Percentiles rank a stretch among this genome's conserved stretches.
phyloP scores from a whole-genome alignment of 2,329 filamentous ascomycete genomes.

The Aspergillus vadensis region DNA sequence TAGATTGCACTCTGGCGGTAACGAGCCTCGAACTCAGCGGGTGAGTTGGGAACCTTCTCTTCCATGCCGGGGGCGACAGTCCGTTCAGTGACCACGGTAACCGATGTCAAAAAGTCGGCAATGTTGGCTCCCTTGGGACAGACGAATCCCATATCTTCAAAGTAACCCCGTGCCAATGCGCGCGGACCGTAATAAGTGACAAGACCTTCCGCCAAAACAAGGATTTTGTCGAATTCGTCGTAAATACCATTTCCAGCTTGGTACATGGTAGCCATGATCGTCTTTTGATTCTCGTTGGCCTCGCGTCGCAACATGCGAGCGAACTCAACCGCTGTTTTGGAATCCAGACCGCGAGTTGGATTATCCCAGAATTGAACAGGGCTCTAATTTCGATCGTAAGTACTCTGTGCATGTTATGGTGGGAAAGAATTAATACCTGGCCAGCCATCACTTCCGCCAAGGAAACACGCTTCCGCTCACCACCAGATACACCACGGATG shows the following conservation, averaged over 20 bases:
- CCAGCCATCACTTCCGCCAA: constrained; percentile 61
- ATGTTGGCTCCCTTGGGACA: constrained; percentile 64
- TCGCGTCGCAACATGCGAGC: constrained; percentile 60
- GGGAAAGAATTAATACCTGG: constrained; percentile 42
- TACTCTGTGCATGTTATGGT: neutral
- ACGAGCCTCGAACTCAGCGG: constrained; percentile 47
- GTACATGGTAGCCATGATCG: constrained; percentile 65
- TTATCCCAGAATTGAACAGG: constrained; percentile 68
- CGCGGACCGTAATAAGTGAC: constrained; percentile 65
- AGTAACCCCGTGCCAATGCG: constrained; percentile 60
- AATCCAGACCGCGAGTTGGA: constrained; percentile 65
- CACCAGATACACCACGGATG: constrained; percentile 66
- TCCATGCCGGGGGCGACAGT: constrained; percentile 39
- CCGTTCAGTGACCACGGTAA: constrained; percentile 58
- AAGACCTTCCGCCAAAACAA: constrained; percentile 65
- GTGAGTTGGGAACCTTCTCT: constrained; percentile 33
- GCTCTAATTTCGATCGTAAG: constrained; percentile 27
- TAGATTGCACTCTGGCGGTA: constrained; percentile 57
- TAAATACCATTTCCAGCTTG: constrained; percentile 71
- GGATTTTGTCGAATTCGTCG: constrained; percentile 68
- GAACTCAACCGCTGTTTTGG: constrained; percentile 63
- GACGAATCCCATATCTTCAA: constrained; percentile 65
- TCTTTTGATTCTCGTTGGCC: constrained; percentile 60
- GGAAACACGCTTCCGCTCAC: constrained; percentile 68
- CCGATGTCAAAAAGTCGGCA: constrained; percentile 66